A percentile compares a stretch with the other conserved stretches of the same genome.
These are phyloP conservation scores for Curvularia eragrostidis DNA, from an alignment of 2,329 filamentous ascomycete genomes.

Conservation along the genomic window DNA sequence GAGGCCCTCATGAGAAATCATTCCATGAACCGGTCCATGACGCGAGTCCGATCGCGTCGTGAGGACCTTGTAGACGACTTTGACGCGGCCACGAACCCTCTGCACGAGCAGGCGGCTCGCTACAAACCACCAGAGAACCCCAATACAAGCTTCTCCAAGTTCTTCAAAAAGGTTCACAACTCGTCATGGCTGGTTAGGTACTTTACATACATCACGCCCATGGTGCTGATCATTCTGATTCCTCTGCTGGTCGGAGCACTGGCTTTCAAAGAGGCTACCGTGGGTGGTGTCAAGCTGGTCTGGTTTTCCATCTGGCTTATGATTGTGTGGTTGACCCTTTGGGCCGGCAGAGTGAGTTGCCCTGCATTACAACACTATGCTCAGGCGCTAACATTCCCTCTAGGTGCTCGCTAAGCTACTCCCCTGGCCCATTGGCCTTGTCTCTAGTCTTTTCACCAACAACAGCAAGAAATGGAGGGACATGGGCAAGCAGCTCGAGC, in stretches of 20 bases:
- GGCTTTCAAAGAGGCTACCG: slow-evolving; percentile 64
- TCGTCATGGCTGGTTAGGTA: slow-evolving; percentile 73
- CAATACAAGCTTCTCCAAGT: slow-evolving; percentile 65
- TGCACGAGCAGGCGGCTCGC: slow-evolving; percentile 70
- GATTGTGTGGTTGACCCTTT: slow-evolving; percentile 89
- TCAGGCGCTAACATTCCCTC: slow-evolving; percentile 11
- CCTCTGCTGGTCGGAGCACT: slow-evolving; percentile 71
- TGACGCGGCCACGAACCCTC: slow-evolving; percentile 70
- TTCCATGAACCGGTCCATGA: slow-evolving; percentile 54
- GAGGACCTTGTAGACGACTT: slow-evolving; percentile 70
- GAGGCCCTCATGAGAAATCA: slow-evolving; percentile 47
- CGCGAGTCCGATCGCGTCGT: slow-evolving; percentile 60
- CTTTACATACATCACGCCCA: slow-evolving; percentile 72
- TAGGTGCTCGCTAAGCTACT: slow-evolving; percentile 69
- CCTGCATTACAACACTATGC: background rate
- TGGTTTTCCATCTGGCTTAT: slow-evolving; percentile 98
- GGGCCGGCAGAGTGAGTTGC: slow-evolving; percentile 68
- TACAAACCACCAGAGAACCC: slow-evolving; percentile 71
- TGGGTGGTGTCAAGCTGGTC: slow-evolving; percentile 77
- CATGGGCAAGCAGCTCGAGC: slow-evolving; percentile 81
- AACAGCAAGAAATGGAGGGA: slow-evolving; percentile 93
- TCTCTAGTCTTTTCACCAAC: slow-evolving; percentile 81
- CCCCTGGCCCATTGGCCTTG: slow-evolving; percentile 65
- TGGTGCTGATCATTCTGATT: slow-evolving; percentile 69
- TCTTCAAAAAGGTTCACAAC: slow-evolving; percentile 69